Evolutionary conservation across 1,139 yeast species (phyloP).

Genomic region (Candida smagusa): DNA sequence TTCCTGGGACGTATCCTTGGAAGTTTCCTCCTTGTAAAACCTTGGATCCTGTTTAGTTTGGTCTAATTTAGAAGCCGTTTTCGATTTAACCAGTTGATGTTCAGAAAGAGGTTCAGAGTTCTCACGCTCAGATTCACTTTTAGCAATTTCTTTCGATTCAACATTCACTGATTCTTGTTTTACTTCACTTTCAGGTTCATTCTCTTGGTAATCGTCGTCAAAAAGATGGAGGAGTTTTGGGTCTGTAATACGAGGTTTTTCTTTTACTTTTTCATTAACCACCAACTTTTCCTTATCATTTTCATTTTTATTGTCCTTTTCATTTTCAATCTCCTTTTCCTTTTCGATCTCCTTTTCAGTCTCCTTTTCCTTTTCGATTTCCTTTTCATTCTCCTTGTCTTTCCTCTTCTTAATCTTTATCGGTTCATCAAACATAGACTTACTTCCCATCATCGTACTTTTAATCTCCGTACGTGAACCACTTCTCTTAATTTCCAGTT

Average conservation of each 20-base stretch:
- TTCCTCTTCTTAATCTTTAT: constrained; percentile 1
- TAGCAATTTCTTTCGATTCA: too few relatives aligned
- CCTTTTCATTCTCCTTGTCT: not conserved
- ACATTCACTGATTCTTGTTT: too few relatives aligned
- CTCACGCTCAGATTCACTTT: not conserved
- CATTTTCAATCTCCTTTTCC: not conserved
- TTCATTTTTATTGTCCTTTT: not conserved
- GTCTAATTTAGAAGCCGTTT: too few relatives aligned
- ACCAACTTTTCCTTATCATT: not conserved
- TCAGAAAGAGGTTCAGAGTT: not conserved
- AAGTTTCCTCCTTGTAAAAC: too few relatives aligned
- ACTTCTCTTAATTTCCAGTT: not conserved
- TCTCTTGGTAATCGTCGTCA: constrained; percentile 13
- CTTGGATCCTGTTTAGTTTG: too few relatives aligned
- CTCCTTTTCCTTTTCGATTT: not conserved
- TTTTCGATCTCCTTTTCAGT: constrained; percentile 1
- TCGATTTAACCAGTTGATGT: not conserved
- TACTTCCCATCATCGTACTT: constrained; percentile 6
- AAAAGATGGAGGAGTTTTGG: constrained; percentile 13
- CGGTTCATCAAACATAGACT: constrained; percentile 5
- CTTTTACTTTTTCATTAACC: not conserved
- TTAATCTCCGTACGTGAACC: not conserved
- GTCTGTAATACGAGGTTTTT: constrained; percentile 8
- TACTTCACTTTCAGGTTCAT: too few relatives aligned
- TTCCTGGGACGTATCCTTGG: too few relatives aligned